Percentiles rank a stretch among this genome's conserved stretches.
phyloP scores from a whole-genome alignment of 768 basidiomycete species.

The Mycena chlorophos region DNA sequence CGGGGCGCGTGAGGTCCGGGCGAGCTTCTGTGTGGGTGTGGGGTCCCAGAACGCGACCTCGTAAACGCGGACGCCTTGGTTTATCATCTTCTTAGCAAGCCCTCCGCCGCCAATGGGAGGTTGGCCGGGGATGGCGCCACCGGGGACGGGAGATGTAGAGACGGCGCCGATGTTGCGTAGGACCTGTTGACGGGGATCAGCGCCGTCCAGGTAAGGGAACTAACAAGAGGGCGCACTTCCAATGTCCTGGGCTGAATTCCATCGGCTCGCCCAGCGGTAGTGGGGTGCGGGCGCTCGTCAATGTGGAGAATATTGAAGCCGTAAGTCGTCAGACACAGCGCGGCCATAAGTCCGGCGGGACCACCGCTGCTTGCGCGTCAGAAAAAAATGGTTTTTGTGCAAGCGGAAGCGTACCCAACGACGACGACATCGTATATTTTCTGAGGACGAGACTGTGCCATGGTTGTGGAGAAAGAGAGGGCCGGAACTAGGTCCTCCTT shows the following conservation, averaged over 20 bases:
- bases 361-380: conserved; percentile 12
- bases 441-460: conserved; percentile 11
- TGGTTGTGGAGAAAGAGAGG: conserved; percentile 1
- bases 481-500: not conserved
- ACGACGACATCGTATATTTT: conserved; percentile 21
- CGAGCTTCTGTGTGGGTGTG: conserved; percentile 23
- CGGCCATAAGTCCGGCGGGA: conserved; percentile 21
- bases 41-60: conserved; percentile 24
- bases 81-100: conserved; percentile 21
- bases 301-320: conserved; percentile 23
- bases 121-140: conserved; percentile 10
- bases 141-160: conserved; percentile 15
- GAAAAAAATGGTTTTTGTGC: not conserved
- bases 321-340: conserved; percentile 22
- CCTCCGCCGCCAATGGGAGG: conserved; percentile 18
- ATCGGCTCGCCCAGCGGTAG: conserved; percentile 51
- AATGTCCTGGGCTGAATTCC: conserved; percentile 57
- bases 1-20: conserved; percentile 25
- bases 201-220: not conserved
- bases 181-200: conserved; percentile 14
- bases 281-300: conserved; percentile 20
- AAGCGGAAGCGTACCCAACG: conserved; percentile 13
- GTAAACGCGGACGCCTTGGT: conserved; percentile 20
- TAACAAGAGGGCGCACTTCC: conserved; percentile 30
- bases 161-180: conserved; percentile 22